Evolutionary conservation across 495 filamentous ascomycete species (phyloP), one percentile per base, ranked within the genome.

Genomic region (Hypoxylon cercidicola): DNA sequence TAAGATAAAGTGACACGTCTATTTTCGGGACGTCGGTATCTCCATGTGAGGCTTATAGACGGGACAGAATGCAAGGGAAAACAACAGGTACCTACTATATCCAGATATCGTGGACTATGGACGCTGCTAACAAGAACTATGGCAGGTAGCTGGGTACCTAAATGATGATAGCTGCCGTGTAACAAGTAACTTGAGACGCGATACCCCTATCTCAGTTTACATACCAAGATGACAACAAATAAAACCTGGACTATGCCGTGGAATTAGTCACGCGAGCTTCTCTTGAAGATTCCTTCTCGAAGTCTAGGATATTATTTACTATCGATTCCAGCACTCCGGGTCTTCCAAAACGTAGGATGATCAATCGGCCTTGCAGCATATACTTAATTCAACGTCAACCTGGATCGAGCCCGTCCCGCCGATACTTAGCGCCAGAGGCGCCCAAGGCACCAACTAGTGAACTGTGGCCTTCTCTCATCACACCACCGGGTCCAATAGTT

Each of bases 401-500:
- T 32, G 12, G 37, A 11, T 32, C 9, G 25, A 54, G 54, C 35
- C 10, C 32, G 10, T 41, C 41, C 47, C 47, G 54, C 32, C 58
- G 59, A 59, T 63, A 62, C 48, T 63, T 57, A 46, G 54, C 59
- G 64, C 59, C 43, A 63, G 64, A 57, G 41, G 59, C 43, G 6
- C 37, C 43, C 43, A n/a, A n/a, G n/a, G n/a, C n/a, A n/a, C n/a
- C n/a, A 40, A 60, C 53, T 57, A 58, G 43, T 54, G 56, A 58
- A 62, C 46, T 48, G 32, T 35, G 40, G 32, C 35, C 18, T 54
- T 46, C 21, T 53, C 25, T 40, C 25, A 63, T 63, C 49, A 63
- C 64, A 59, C 54, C 1, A 50, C 12, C 49, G 16, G 40, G 48
- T 13, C 53, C 64, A 63, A 68, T 68, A 63, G 64, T 68, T 32